Conservation (phyloP, 306 rosid genomes). For the Citrullus mucosospermus region DNA sequence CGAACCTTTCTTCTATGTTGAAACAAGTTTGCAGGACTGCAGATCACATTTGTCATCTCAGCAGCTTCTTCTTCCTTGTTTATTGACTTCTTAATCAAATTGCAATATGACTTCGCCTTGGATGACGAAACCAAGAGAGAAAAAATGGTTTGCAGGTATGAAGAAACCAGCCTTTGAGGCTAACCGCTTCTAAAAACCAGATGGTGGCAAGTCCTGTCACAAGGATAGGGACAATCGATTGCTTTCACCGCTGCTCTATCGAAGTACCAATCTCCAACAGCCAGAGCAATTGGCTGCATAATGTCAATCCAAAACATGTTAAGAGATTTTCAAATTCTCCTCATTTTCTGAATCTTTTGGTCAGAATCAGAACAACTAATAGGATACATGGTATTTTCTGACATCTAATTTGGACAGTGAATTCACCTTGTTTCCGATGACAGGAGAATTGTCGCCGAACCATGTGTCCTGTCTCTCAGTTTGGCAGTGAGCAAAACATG, state of each 20-base stretch:
- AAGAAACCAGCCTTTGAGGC: not conserved
- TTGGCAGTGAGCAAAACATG: slow-evolving; percentile 95
- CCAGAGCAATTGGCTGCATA: slow-evolving; percentile 68
- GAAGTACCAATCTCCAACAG: slow-evolving; percentile 93
- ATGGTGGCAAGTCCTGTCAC: slow-evolving; percentile 81
- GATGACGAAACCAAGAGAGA: not conserved
- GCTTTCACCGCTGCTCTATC: slow-evolving; percentile 52
- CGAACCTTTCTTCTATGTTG: not conserved
- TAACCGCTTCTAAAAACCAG: slow-evolving; percentile 37
- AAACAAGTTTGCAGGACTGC: slow-evolving; percentile 6
- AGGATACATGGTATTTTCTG: not conserved
- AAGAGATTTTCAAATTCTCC: not conserved
- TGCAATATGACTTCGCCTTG: not conserved
- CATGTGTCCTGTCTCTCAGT: slow-evolving; percentile 88
- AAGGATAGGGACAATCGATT: slow-evolving; percentile 84
- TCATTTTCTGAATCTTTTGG: not conserved
- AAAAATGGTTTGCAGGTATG: not conserved
- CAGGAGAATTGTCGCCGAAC: slow-evolving; percentile 78
- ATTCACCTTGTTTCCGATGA: slow-evolving; percentile 53
- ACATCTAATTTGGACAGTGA: not conserved
- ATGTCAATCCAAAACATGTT: slow-evolving; percentile 1
- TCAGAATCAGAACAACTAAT: not conserved
- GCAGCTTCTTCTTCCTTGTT: not conserved
- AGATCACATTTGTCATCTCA: slow-evolving; percentile 1
- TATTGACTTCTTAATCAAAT: slow-evolving; percentile 4